These are phyloP conservation scores for Scytalidium lignicola DNA, from an alignment of 2,329 filamentous ascomycete genomes.

Conservation along the genomic window DNA sequence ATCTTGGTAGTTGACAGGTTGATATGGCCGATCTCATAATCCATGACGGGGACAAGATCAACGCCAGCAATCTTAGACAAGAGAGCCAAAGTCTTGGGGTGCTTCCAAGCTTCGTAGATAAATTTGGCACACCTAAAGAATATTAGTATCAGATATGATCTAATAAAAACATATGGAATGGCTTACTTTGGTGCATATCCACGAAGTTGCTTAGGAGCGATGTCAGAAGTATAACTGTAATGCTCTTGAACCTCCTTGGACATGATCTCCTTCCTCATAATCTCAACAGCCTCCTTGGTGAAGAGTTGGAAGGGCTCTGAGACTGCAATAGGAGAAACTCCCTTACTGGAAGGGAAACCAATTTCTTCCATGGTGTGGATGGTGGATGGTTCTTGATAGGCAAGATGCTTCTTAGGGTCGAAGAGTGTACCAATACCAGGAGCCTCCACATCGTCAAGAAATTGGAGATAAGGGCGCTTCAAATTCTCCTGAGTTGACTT, in stretches of 20 bases:
- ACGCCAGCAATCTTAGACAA: slow-evolving; percentile 53
- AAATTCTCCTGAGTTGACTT: slow-evolving; percentile 25
- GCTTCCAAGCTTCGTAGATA: slow-evolving; percentile 56
- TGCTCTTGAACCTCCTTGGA: slow-evolving; percentile 50
- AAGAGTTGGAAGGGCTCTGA: slow-evolving; percentile 63
- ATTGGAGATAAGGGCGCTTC: slow-evolving; percentile 27
- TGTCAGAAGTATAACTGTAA: slow-evolving; percentile 53
- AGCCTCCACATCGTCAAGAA: slow-evolving; percentile 19
- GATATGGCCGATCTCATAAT: slow-evolving; percentile 54
- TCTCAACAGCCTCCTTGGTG: slow-evolving; percentile 52
- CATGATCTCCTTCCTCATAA: slow-evolving; percentile 59
- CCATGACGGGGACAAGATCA: slow-evolving; percentile 50
- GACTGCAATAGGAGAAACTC: slow-evolving; percentile 58
- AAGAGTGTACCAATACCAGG: slow-evolving; percentile 35
- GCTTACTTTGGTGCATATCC: slow-evolving; percentile 53
- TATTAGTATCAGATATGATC: slow-evolving; percentile 6
- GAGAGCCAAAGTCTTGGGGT: slow-evolving; percentile 46
- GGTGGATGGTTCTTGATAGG: slow-evolving; percentile 44
- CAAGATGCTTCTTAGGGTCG: slow-evolving; percentile 49
- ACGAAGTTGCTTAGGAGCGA: slow-evolving; percentile 49
- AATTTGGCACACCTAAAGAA: slow-evolving; percentile 54
- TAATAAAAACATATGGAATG: not conserved
- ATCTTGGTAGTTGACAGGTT: slow-evolving; percentile 42
- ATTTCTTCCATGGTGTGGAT: slow-evolving; percentile 58
- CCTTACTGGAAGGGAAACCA: slow-evolving; percentile 46